Conservation (phyloP, 139 green algal species). For the Chlamydomonas sphaeroides region DNA sequence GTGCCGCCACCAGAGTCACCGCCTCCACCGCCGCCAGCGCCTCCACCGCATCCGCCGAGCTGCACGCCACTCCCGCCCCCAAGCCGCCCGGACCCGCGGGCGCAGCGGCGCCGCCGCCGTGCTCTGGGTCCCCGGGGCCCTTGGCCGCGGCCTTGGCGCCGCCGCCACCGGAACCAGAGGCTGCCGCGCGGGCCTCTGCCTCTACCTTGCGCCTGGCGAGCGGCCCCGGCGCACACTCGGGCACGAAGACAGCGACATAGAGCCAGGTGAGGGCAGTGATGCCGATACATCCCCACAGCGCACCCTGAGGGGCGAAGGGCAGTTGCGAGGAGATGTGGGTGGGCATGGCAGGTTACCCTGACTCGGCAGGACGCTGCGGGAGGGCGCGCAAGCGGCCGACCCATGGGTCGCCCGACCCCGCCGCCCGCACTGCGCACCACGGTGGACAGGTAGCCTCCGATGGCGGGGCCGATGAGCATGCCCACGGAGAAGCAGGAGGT, state of each 20-base stretch:
- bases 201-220: background rate
- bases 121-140: too few species aligned
- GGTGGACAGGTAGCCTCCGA: conserved; percentile 42
- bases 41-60: background rate
- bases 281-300: conserved; percentile 42
- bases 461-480: conserved; percentile 37
- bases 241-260: conserved; percentile 39
- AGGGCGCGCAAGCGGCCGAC: too few species aligned
- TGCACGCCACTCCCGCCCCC: background rate
- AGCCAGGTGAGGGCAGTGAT: conserved; percentile 10
- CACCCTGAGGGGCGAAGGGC: too few species aligned
- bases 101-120: too few species aligned
- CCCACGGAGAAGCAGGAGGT: conserved; percentile 48
- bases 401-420: too few species aligned
- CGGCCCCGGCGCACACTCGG: conserved; percentile 41
- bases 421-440: too few species aligned
- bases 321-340: too few species aligned
- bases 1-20: background rate
- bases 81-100: background rate
- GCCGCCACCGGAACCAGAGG: too few species aligned
- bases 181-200: background rate
- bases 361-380: too few species aligned
- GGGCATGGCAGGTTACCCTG: too few species aligned
- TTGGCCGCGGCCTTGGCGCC: background rate
- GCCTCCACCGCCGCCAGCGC: conserved; percentile 11